phyloP scores from a whole-genome alignment of 208 protist species.

The Acanthamoeba healyi region DNA sequence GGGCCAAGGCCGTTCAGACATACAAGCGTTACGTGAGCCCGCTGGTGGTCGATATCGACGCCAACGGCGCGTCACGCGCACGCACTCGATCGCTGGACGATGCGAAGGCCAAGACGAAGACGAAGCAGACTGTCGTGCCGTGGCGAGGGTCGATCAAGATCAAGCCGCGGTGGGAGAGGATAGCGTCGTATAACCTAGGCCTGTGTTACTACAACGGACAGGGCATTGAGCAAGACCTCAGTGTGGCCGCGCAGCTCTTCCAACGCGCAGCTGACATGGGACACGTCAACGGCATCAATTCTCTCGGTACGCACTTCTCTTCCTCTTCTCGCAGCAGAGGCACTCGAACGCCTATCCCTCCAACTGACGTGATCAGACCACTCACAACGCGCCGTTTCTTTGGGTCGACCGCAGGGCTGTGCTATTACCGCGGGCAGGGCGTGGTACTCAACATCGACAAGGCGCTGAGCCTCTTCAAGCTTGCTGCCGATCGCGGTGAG shows the following conservation, averaged over 20 bases:
- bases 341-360: background rate
- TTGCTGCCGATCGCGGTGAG: background rate
- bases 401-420: background rate
- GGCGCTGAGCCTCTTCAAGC: conserved; percentile 23
- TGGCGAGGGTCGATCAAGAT: background rate
- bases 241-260: conserved; percentile 13
- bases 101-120: background rate
- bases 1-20: background rate
- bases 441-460: conserved; percentile 38
- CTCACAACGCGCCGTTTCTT: too few relatives aligned
- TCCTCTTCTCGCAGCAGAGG: too few relatives aligned
- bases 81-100: background rate
- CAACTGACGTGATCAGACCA: background rate
- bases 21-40: background rate
- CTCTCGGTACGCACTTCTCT: background rate
- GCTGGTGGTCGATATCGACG: background rate
- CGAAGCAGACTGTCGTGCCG: background rate
- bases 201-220: conserved; percentile 26
- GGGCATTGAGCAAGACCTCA: background rate
- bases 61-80: background rate
- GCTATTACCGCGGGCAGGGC: conserved; percentile 36
- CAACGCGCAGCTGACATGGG: background rate
- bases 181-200: conserved; percentile 14
- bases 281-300: conserved; percentile 37
- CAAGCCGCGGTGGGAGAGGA: background rate